Evolutionary conservation across 225 moss, liverwort and hornwort species (phyloP).

Genomic region (Marchantia paleacea): DNA sequence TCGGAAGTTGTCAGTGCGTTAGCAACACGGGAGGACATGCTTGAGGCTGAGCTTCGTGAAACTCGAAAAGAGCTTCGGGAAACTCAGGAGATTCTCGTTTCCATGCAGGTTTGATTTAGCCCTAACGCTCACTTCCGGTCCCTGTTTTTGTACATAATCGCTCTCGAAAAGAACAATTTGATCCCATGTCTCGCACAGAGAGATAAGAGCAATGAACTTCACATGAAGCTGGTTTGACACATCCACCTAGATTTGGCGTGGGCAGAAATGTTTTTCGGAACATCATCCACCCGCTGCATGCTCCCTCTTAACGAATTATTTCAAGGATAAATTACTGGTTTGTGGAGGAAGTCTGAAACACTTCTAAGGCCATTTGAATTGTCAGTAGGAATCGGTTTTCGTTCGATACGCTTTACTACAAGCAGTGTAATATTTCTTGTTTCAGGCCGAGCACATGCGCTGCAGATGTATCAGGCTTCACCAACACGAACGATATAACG

Average conservation of each 20-base stretch:
- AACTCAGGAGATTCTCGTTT: slow-evolving; percentile 60
- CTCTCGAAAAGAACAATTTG: background rate
- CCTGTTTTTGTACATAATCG: background rate
- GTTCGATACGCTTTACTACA: too few relatives aligned
- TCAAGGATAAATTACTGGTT: background rate
- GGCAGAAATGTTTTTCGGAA: background rate
- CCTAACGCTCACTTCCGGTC: background rate
- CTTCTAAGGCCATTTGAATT: background rate
- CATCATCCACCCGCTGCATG: background rate
- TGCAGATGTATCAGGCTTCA: too few relatives aligned
- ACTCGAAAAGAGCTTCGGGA: slow-evolving; percentile 60
- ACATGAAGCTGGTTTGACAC: background rate
- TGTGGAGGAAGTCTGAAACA: background rate
- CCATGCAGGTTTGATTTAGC: slow-evolving; percentile 70
- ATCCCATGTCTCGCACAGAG: too few relatives aligned
- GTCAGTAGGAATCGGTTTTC: background rate
- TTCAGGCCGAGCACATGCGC: too few relatives aligned
- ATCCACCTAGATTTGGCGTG: background rate
- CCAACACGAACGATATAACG: too few relatives aligned
- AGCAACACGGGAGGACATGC: slow-evolving; percentile 61
- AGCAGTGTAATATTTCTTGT: too few relatives aligned
- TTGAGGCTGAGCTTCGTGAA: slow-evolving; percentile 72
- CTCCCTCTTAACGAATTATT: background rate
- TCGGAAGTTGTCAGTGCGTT: slow-evolving; percentile 62
- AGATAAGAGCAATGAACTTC: too few relatives aligned